These are phyloP conservation scores for Dimargaris xerosporica DNA, from an alignment of 192 early-diverging fungal genomes.

Conservation along the genomic window DNA sequence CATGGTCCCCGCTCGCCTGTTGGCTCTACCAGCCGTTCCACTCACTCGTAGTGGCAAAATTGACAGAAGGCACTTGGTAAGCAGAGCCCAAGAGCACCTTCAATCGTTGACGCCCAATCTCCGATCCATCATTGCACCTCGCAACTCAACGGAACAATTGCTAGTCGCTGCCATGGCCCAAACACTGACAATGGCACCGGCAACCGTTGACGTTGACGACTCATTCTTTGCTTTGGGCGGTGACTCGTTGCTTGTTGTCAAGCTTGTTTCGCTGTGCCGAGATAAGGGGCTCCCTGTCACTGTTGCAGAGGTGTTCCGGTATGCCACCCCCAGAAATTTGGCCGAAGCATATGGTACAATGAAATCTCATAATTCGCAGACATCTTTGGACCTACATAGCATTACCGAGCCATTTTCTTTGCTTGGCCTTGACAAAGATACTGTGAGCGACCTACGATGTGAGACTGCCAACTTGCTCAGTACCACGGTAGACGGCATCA, in stretches of 20 bases:
- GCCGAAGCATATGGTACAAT: no score
- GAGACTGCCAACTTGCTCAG: no score
- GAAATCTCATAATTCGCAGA: no score
- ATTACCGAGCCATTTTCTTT: no score
- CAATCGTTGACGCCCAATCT: no score
- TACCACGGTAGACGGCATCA: not conserved
- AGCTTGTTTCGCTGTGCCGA: not conserved
- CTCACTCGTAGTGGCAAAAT: not conserved
- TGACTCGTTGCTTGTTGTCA: not conserved
- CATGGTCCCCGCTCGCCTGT: not conserved
- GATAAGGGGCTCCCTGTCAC: not conserved
- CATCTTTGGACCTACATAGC: conserved; percentile 3
- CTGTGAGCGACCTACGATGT: no score
- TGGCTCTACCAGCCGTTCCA: not conserved
- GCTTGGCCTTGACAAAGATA: no score
- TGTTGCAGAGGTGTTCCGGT: not conserved
- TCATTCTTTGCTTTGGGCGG: conserved; percentile 6
- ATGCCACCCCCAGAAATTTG: no score
- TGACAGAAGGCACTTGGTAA: no score
- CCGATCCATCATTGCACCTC: no score
- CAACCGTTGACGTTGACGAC: not conserved
- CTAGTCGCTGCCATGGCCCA: not conserved
- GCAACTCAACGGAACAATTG: not conserved
- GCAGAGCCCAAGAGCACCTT: not conserved
- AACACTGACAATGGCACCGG: not conserved